These are phyloP conservation scores for Deinandra increscens DNA, from an alignment of 129 eudicot species.

Conservation along the genomic window DNA sequence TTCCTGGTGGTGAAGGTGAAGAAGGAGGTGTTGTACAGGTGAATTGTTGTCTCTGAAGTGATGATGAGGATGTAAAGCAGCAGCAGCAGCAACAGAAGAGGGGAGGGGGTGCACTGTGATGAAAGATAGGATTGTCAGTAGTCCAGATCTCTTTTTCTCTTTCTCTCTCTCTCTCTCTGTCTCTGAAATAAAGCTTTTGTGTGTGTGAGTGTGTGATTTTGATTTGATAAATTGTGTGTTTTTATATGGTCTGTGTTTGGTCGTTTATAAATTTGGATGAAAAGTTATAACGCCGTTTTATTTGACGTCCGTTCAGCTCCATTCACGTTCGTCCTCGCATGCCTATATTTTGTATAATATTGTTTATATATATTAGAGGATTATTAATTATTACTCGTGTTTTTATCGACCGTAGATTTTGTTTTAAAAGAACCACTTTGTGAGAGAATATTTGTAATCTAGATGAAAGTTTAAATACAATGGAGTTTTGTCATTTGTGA, in stretches of 20 bases:
- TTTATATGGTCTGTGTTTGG: slow-evolving; percentile 36
- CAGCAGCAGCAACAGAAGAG: too few species aligned
- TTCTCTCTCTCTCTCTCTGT: slow-evolving; percentile 29
- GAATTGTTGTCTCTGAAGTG: slow-evolving; percentile 24
- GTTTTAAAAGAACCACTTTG: too few species aligned
- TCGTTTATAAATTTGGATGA: slow-evolving; percentile 20
- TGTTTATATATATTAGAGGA: too few species aligned
- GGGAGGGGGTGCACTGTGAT: neutral
- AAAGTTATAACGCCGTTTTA: slow-evolving; percentile 32
- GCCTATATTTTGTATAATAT: neutral
- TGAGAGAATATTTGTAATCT: too few species aligned
- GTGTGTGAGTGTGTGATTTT: slow-evolving; percentile 14
- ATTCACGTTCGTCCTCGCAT: slow-evolving; percentile 10
- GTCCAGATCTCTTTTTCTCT: slow-evolving; percentile 35
- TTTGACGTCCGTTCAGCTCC: slow-evolving; percentile 22
- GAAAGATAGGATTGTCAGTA: slow-evolving; percentile 49
- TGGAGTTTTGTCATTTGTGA: too few species aligned
- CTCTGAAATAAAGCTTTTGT: slow-evolving; percentile 23
- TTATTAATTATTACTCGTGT: too few species aligned
- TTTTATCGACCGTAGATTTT: too few species aligned
- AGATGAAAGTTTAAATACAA: too few species aligned
- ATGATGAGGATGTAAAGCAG: slow-evolving; percentile 32
- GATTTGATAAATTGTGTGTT: slow-evolving; percentile 31
- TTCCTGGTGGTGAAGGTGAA: neutral
- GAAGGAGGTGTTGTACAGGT: slow-evolving; percentile 1